Base-by-base conservation (phyloP, 73 alveolate genomes). In the Symbiodinium natans region DNA sequence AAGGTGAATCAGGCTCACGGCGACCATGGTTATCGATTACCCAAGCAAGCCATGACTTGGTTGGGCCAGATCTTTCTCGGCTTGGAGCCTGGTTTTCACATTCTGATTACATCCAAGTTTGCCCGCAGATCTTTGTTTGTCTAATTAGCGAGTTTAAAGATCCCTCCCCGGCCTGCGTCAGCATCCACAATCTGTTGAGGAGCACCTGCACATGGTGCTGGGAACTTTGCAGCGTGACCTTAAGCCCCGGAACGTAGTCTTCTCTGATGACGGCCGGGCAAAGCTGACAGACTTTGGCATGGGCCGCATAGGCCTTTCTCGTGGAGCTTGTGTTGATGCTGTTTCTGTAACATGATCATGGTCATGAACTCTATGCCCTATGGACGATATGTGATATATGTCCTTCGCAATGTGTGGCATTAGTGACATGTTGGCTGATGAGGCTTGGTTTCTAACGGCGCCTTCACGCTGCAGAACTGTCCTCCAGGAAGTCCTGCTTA, bases 401-500 rank as follows among this genome's bases (percentile, higher is more conserved):
- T n/a, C n/a, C n/a, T n/a, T n/a, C n/a, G n/a, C n/a, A n/a, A n/a
- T n/a, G n/a, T n/a, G n/a, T n/a, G n/a, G n/a, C n/a, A n/a, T n/a
- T n/a, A n/a, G n/a, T n/a, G n/a, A n/a, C n/a, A n/a, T n/a, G n/a
- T 2, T 23, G 77, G 77, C 36, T 27, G 77, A 1, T 23, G 77
- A 90, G 96, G 96, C 87, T 52, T 90, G 88, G 82, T 90, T 2
- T 63, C 96, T 1, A 52, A 31, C 10, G 96, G 96, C 17, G 96
- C 77, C 86, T 90, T 90, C 87, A 90, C 96, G n/a, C 87, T 90
- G 74, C 96, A 90, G 87, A 90, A 90, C 46, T 90, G 96, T n/a
- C 96, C 96, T 9, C 96, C 96, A 8, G 96, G 96, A 39, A 90
- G 96, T 71, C 96, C 96, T 6, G 96, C 96, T 2, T 90, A 90